Base-by-base conservation (phyloP, 371 early-diverging fungal species). In the Haplosporangium sp. region DNA sequence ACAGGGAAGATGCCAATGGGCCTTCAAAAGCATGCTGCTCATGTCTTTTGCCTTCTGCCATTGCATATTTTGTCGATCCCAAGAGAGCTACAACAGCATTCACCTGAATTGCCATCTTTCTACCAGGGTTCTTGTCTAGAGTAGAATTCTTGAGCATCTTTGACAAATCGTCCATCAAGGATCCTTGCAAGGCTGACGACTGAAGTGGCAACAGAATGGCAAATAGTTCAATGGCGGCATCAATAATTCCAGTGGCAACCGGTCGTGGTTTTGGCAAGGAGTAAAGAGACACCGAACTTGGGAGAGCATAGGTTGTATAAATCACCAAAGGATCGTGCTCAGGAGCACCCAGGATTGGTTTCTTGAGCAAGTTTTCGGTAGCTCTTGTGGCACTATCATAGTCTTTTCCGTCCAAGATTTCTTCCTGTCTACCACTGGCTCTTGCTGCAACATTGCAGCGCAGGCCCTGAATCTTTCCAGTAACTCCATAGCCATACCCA, bases 1-100 rank as follows among this genome's bases (percentile, higher is more conserved):
- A 81, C 27, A 74, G 20, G 7, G 81, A 68, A 2, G 81, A 74
- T 1, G 81, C 81, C 0, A 81, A 63, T 2, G 81, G 81, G 0
- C 81, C 81, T 9, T 81, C 81, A 62, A 81, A 81, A 9, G 81
- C 71, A 2, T 63, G 57, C 35, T 81, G 81, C 5, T 81, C 81
- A 37, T 71, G 52, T 4, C 72, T 63, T 62, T 74, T 81, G 55
- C 71, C 61, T 42, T 81, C 81, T 1, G 85, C 77, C 87, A 89
- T 88, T 15, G 88, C 85, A 60, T 90, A 87, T 66, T 90, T 92
- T 58, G 94, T 86, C 0, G 90, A 85, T 9, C 91, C 92, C 20
- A 94, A 72, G 38, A 96, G 69, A 1, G 93, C 92, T 0, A 90
- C 85, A 0, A 96, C 84, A n/a, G 91, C 83, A 77, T 98, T 98